Base-by-base conservation (phyloP, 495 filamentous ascomycete species). In the Aspergillus avenaceus region DNA sequence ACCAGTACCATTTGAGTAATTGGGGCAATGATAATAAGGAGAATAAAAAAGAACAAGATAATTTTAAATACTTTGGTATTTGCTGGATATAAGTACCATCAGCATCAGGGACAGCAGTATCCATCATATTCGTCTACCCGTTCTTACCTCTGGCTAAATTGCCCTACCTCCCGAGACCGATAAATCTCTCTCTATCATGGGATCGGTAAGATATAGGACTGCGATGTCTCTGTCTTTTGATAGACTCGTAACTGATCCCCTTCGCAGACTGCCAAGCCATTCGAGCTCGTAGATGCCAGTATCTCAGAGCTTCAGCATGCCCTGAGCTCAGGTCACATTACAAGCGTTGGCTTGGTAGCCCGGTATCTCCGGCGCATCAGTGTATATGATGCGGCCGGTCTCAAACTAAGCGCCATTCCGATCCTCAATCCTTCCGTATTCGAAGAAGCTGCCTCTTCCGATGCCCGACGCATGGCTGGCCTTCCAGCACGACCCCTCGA, bases 401-500 rank as follows among this genome's bases (percentile, higher is more conserved):
- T 54, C n/a, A 60, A 67, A 11, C 57, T 70, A 3, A 63, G 63
- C 27, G 62, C 66, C 11, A 60, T 70, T 6, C 64, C 66, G 22
- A 55, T 70, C 7, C 29, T 70, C 13, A 70, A 67, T 26, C 55
- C 55, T 23, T 48, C 43, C 8, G 63, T 48, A 14, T 54, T 70
- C 22, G 59, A 70, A 5, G 66, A 67, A 41, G 64, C 66, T 9
- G 46, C 60, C 12, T 57, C 59, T 8, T 70, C 66, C 5, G 66
- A 70, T 56, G 62, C 60, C 2, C 51, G 64, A 9, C 56, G 66
- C 8, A 53, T 55, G 22, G 49, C 61, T 0, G 66, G 66, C 1
- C 49, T 49, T 25, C 55, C 62, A 7, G 44, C 46, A 5, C 70
- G 82, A 18, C 74, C 76, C 11, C 67, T 88, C 5, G 84, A 90